A percentile compares a stretch with the other conserved stretches of the same genome.
phyloP scores from a whole-genome alignment of 192 early-diverging fungal species.

The Coemansia sp. region DNA sequence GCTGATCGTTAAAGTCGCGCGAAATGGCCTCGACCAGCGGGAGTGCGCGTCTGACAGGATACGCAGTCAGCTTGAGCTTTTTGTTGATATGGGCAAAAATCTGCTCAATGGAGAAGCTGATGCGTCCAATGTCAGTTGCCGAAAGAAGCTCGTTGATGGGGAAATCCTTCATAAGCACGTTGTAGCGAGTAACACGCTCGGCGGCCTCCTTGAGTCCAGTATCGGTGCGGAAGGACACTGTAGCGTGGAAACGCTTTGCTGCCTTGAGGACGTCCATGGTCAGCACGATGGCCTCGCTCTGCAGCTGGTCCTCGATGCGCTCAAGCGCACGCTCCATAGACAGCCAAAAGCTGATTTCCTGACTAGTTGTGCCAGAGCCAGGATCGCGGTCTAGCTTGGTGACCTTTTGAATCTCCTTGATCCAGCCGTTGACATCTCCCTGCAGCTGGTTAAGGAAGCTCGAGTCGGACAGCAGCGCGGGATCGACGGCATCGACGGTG shows the following conservation, averaged over 20 bases:
- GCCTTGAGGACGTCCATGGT: conserved; percentile 92
- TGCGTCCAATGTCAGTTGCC: conserved; percentile 86
- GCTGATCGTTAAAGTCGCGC: conserved; percentile 89
- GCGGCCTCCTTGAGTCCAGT: conserved; percentile 95
- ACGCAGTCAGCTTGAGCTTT: conserved; percentile 93
- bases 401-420: conserved; percentile 99
- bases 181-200: conserved; percentile 92
- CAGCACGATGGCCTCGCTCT: conserved; percentile 85
- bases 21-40: conserved; percentile 94
- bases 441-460: conserved; percentile 92
- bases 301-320: conserved; percentile 92
- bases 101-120: conserved; percentile 69
- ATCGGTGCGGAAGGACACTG: conserved; percentile 95
- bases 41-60: conserved; percentile 87
- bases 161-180: conserved; percentile 98
- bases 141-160: conserved; percentile 95
- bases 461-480: conserved; percentile 73
- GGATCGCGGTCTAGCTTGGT: conserved; percentile 94
- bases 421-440: conserved; percentile 95
- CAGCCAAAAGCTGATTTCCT: conserved; percentile 99
- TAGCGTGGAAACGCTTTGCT: conserved; percentile 98
- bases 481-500: conserved; percentile 73
- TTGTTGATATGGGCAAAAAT: conserved; percentile 98
- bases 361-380: conserved; percentile 84
- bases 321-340: conserved; percentile 93